phyloP scores from a whole-genome alignment of 805 yeast species.

The Spathaspora gorwiae region DNA sequence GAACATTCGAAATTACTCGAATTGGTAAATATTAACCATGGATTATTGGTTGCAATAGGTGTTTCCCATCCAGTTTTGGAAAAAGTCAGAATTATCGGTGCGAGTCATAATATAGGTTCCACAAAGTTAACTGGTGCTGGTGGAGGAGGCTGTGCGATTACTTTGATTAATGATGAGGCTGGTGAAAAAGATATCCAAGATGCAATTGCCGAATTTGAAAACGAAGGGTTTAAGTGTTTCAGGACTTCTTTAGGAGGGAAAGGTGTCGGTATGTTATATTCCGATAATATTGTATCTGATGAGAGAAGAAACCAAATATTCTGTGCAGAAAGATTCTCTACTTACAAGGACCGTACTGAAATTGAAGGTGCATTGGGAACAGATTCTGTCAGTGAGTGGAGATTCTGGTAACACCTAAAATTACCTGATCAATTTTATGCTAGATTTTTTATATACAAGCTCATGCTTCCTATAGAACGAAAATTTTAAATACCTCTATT shows the following conservation, averaged over 20 bases:
- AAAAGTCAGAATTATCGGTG: slow-evolving; percentile 61
- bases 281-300: slow-evolving; percentile 8
- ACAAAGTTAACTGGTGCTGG: slow-evolving; percentile 98
- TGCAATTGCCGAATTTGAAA: slow-evolving; percentile 31
- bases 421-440: background rate
- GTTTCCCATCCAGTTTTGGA: slow-evolving; percentile 94
- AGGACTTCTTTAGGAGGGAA: slow-evolving; percentile 83
- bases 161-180: slow-evolving; percentile 55
- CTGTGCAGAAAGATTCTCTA: slow-evolving; percentile 30
- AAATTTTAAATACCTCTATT: slow-evolving; percentile 79
- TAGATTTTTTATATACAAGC: background rate
- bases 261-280: slow-evolving; percentile 63
- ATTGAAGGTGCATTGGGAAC: slow-evolving; percentile 48
- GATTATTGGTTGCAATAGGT: slow-evolving; percentile 76
- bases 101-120: slow-evolving; percentile 63
- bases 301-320: slow-evolving; percentile 15
- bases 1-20: slow-evolving; percentile 42
- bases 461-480: background rate
- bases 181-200: slow-evolving; percentile 29
- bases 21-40: slow-evolving; percentile 80
- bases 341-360: slow-evolving; percentile 37
- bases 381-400: slow-evolving; percentile 45
- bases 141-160: slow-evolving; percentile 98
- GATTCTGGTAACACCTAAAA: slow-evolving; percentile 45
- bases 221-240: slow-evolving; percentile 65